Evolutionary conservation across 805 yeast species (phyloP), one percentile per base, ranked within the genome.

Genomic region (Ogataea zsoltii): DNA sequence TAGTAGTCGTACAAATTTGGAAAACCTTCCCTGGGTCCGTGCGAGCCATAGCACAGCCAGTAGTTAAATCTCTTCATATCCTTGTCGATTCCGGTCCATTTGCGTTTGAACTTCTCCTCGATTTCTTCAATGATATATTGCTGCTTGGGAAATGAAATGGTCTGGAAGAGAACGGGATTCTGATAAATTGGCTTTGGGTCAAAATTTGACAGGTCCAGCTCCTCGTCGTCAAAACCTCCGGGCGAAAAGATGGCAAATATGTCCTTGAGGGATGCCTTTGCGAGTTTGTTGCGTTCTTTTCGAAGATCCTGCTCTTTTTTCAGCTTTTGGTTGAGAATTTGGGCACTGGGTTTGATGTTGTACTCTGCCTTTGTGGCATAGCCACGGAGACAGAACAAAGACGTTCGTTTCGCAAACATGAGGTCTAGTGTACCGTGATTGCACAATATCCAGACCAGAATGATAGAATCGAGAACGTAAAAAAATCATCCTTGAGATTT

Each of bases 21-120:
- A 44, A 83, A 75, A 16, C 77, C 76, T 38, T 77, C 81, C 50
- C 95, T 71, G 1, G 80, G 83, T 0, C 90, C 94, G 74, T 85
- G 79, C 38, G 83, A 71, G 2, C 91, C 91, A 62, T 81, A 86
- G 0, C 83, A 74, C 25, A 83, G 72, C 66, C 74, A 82, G 60
- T 80, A 83, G 9, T 79, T 74, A 51, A 83, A 68, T 49, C 75
- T 69, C 57, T 84, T 83, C 42, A 75, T 75, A 41, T 76, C 72
- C 11, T 49, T 49, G 3, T 78, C 69, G 36, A 83, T 51, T 33
- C 68, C 63, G 2, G 62, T 61, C 95, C 95, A 86, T 43, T 75
- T 71, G 42, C 71, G 71, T 51, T 76, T 80, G 57, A 66, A 68
- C 38, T 54, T 57, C 23, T 67, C 66, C 21, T 77, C 58, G 52